A percentile compares a stretch with the other conserved stretches of the same genome.
These are phyloP conservation scores for Aegilops tauschii DNA, from an alignment of 176 grass and related monocot species.

Conservation along the genomic window DNA sequence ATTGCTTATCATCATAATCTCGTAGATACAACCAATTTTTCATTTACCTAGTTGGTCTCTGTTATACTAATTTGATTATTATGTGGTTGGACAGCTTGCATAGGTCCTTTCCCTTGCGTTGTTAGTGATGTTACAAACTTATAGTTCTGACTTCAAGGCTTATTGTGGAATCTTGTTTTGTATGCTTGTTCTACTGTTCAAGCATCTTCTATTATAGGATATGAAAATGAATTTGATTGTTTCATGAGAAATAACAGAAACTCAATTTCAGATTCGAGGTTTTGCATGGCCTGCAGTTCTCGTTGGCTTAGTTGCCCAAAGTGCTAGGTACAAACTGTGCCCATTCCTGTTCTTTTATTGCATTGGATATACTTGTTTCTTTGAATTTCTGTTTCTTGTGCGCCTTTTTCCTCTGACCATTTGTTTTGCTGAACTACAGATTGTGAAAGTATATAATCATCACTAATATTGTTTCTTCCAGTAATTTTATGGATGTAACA, in stretches of 20 bases:
- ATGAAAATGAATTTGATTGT: conserved; percentile 2
- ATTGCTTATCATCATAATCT: not conserved
- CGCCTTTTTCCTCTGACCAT: conserved; percentile 8
- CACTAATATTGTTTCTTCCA: not conserved
- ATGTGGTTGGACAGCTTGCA: not conserved
- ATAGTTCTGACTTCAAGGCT: conserved; percentile 4
- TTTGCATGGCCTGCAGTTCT: conserved; percentile 98
- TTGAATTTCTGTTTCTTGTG: not conserved
- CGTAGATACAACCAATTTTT: not conserved
- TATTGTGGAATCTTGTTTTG: not conserved
- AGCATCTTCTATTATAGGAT: conserved; percentile 3
- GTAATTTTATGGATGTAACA: not conserved
- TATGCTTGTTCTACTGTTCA: not conserved
- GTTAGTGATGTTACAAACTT: not conserved
- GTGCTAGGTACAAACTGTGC: conserved; percentile 74
- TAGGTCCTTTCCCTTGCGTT: not conserved
- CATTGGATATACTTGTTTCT: not conserved
- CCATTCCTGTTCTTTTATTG: conserved; percentile 14
- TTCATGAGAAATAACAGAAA: conserved; percentile 27
- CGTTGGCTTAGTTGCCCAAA: conserved; percentile 98
- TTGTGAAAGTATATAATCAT: not conserved
- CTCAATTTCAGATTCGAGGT: conserved; percentile 76
- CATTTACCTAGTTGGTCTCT: not conserved
- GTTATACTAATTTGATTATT: not conserved
- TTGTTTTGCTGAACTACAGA: conserved; percentile 2